These are phyloP conservation scores for Pachysandra terminalis DNA, from an alignment of 164 flowering plant genomes.

Conservation along the genomic window DNA sequence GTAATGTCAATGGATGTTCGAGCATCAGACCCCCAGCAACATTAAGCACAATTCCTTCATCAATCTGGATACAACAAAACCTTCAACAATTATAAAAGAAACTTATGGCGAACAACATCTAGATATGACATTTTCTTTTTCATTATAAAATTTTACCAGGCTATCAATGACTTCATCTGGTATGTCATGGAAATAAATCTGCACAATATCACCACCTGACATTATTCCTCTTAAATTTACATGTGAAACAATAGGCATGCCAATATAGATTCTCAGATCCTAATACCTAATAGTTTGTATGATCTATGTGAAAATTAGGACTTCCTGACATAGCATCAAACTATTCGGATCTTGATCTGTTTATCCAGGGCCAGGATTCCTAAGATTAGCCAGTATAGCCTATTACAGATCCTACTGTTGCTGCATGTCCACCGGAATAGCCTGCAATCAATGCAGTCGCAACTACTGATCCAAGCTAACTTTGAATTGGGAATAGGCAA, in stretches of 20 bases:
- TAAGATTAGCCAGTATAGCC: conserved; percentile 82
- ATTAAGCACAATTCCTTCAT: conserved; percentile 63
- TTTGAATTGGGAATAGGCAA: not conserved
- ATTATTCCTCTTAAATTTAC: conserved; percentile 4
- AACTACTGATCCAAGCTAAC: conserved; percentile 5
- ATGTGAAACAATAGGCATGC: not conserved
- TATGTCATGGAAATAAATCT: conserved; percentile 82
- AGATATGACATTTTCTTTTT: not conserved
- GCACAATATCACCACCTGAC: conserved; percentile 22
- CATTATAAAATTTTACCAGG: conserved; percentile 44
- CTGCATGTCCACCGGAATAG: conserved; percentile 74
- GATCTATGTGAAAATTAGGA: not conserved
- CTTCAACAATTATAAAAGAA: not conserved
- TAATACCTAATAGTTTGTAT: too few relatives aligned
- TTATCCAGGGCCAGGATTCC: conserved; percentile 6
- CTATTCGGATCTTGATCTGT: not conserved
- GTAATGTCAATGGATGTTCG: conserved; percentile 73
- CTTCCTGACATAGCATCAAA: not conserved
- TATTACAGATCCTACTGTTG: conserved; percentile 78
- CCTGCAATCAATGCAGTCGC: conserved; percentile 30
- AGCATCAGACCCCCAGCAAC: conserved; percentile 88
- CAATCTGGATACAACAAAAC: conserved; percentile 38
- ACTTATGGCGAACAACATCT: not conserved
- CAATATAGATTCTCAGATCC: not conserved
- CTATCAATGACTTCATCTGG: conserved; percentile 79